These are phyloP conservation scores for Xerocomellus amylosporus DNA, from an alignment of 768 basidiomycete species.

Conservation along the genomic window DNA sequence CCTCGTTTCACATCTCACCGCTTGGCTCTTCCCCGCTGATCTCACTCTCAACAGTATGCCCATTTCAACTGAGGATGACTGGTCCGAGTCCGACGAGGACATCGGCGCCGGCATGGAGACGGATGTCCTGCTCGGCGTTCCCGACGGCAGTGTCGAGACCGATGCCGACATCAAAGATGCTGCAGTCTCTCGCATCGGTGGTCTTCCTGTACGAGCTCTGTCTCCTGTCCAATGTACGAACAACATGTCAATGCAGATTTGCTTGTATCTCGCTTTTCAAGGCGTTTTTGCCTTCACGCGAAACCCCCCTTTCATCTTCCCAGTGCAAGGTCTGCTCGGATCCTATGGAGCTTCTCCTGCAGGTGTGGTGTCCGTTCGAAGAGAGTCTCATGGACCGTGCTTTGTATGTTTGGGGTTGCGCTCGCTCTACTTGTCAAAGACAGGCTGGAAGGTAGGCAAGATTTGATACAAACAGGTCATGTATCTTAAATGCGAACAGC, in stretches of 20 bases:
- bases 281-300: conserved; percentile 68
- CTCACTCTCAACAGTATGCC: conserved; percentile 36
- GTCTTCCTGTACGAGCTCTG: conserved; percentile 74
- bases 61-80: conserved; percentile 50
- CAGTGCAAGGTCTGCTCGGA: conserved; percentile 68
- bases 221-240: conserved; percentile 46
- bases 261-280: conserved; percentile 49
- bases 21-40: conserved; percentile 3
- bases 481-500: conserved; percentile 38
- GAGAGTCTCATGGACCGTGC: conserved; percentile 81
- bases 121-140: conserved; percentile 73
- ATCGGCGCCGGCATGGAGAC: conserved; percentile 57
- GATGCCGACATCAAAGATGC: conserved; percentile 64
- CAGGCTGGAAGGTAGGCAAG: conserved; percentile 72
- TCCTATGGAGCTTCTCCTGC: conserved; percentile 79
- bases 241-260: conserved; percentile 42
- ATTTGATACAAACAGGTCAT: neutral
- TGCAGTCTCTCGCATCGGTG: conserved; percentile 87
- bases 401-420: conserved; percentile 83
- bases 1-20: conserved; percentile 13
- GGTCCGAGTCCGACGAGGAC: conserved; percentile 82
- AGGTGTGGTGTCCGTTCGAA: conserved; percentile 90
- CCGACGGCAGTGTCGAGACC: conserved; percentile 66
- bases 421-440: conserved; percentile 64
- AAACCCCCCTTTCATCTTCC: conserved; percentile 61